phyloP scores from a whole-genome alignment of 768 basidiomycete species.

The Naganishia onofrii region DNA sequence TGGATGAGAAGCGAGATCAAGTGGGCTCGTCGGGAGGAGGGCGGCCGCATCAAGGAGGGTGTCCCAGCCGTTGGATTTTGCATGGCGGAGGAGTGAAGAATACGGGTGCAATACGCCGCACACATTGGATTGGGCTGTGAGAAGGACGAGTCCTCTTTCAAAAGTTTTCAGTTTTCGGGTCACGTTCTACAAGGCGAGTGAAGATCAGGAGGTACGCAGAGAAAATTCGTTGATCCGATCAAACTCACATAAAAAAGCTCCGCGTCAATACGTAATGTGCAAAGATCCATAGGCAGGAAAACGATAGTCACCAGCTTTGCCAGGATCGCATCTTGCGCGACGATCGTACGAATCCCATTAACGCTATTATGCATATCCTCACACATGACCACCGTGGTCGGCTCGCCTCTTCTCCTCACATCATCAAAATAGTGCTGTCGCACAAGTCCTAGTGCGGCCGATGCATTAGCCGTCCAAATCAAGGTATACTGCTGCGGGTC shows the following conservation, averaged over 20 bases:
- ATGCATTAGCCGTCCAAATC: slow-evolving; percentile 76
- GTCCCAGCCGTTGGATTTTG: slow-evolving; percentile 66
- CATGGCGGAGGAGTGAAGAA: slow-evolving; percentile 64
- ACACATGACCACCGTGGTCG: slow-evolving; percentile 59
- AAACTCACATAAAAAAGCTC: not conserved
- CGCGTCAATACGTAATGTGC: not conserved
- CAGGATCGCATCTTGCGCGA: slow-evolving; percentile 24
- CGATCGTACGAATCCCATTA: slow-evolving; percentile 29
- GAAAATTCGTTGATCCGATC: not conserved
- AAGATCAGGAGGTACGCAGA: not conserved
- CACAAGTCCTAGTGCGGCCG: slow-evolving; percentile 73
- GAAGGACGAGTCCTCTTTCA: not conserved
- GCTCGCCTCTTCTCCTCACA: slow-evolving; percentile 56
- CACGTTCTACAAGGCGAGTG: not conserved
- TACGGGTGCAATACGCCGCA: slow-evolving; percentile 68
- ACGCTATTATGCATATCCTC: slow-evolving; percentile 64
- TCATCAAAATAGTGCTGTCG: slow-evolving; percentile 76
- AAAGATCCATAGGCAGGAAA: not conserved
- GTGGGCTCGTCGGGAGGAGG: slow-evolving; percentile 67
- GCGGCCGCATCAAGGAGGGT: slow-evolving; percentile 81
- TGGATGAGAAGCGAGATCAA: slow-evolving; percentile 65
- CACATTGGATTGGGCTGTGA: slow-evolving; percentile 79
- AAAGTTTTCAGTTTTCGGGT: not conserved
- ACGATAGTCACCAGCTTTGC: not conserved
- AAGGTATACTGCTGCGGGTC: slow-evolving; percentile 69